Base-by-base conservation (phyloP, 495 filamentous ascomycete species). In the Penicillium subrubescens region DNA sequence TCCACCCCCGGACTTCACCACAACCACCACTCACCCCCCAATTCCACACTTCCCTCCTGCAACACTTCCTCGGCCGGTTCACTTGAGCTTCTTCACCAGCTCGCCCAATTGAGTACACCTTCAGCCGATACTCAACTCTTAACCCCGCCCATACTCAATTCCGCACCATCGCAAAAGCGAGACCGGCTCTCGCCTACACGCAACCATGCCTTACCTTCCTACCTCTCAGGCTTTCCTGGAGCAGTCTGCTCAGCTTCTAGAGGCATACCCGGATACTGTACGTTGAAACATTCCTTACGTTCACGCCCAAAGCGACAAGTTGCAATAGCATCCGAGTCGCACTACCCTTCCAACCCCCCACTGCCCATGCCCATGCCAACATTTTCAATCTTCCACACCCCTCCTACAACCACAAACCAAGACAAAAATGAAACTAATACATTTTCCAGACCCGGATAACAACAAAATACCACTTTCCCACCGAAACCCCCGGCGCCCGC, bases 401-500 rank as follows among this genome's bases (percentile, higher is more conserved):
- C 52, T 63, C 46, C 29, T 27, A 27, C 25, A 27, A 27, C 31
- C 41, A 55, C 17, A 43, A 10, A 29, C 31, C 33, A 50, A 51
- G 43, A 34, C 37, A 39, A 50, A 53, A 51, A 46, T 17, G 19
- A 17, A 60, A 48, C 43, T 61, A 62, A 62, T 59, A 43, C 21
- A 37, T 10, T 21, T 10, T 65, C 29, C 70, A 95, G 92, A 91
- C 92, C 23, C 79, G 87, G 68, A 90, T 95, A 77, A 93, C 91
- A 73, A 93, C 92, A 67, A 91, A 89, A 82, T 97, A 96, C 86
- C 85, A 81, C 79, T 82, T 93, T 76, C 82, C 82, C 4, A 82
- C 73, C 21, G 71, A 82, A 69, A 69, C 69, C 57, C 76, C 74
- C 70, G 67, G 73, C 70, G 63, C 68, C 65, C 37, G 61, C 54